phyloP scores from a whole-genome alignment of 495 filamentous ascomycete species.

The Daldinia grandis region DNA sequence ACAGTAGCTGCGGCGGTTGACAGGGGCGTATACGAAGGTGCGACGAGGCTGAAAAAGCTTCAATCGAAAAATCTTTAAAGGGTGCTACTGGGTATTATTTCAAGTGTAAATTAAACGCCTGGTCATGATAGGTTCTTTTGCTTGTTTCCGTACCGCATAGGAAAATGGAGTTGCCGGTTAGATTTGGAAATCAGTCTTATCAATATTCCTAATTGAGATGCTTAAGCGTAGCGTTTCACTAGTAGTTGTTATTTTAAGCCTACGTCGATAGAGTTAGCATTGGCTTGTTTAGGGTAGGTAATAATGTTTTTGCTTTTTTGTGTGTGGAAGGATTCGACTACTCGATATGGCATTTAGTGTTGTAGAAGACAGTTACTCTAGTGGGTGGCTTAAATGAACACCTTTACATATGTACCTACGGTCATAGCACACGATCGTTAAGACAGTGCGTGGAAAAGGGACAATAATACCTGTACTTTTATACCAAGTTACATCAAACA shows the following conservation, averaged over 20 bases:
- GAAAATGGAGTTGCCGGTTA: slow-evolving; percentile 35
- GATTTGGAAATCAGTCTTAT: slow-evolving; percentile 14
- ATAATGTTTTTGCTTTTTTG: not conserved
- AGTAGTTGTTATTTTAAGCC: not conserved
- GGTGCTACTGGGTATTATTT: slow-evolving; percentile 2
- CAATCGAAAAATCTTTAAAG: slow-evolving; percentile 63
- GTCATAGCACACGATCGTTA: too few species aligned
- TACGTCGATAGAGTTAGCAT: not conserved
- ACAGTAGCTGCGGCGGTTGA: slow-evolving; percentile 96
- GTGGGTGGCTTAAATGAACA: too few species aligned
- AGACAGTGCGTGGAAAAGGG: too few species aligned
- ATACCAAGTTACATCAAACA: not conserved
- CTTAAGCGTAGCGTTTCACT: not conserved
- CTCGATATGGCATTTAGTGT: too few species aligned
- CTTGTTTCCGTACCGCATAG: slow-evolving; percentile 19
- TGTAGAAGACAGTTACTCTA: too few species aligned
- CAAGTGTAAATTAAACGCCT: slow-evolving; percentile 23
- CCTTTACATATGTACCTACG: too few species aligned
- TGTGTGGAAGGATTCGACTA: not conserved
- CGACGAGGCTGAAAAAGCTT: slow-evolving; percentile 83
- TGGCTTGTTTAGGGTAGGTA: not conserved
- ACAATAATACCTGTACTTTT: too few species aligned
- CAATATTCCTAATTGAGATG: not conserved
- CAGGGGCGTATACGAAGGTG: slow-evolving; percentile 89
- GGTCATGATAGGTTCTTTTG: slow-evolving; percentile 13